Base-by-base conservation (phyloP, 2,329 filamentous ascomycete species). In the Sporothrix variecibatus region DNA sequence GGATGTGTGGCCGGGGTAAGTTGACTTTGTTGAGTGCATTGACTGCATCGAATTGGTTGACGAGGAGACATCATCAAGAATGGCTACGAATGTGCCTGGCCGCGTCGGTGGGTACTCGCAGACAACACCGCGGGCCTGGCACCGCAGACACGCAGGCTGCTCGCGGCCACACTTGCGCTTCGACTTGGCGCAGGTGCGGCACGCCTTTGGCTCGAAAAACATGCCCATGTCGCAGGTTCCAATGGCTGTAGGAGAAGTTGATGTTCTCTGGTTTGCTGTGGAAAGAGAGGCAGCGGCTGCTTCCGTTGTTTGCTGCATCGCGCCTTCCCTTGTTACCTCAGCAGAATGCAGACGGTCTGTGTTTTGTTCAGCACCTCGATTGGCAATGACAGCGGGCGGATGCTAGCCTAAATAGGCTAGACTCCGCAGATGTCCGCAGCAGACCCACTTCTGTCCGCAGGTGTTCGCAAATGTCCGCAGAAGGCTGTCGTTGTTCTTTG, bases 61-160 rank as follows among this genome's bases (percentile, higher is more conserved):
- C 12, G 46, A 31, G 11, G 46, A 31, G 20, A 20, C 15, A 20
- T 49, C 64, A 9, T 68, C 64, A 2, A 68, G 23, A n/a, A 73
- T 6, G 8, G 46, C 26, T 56, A 72, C 51, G 67, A 73, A 74
- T 0, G 4, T 12, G 67, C 56, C 70, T 6, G 67, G 60, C 43
- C 71, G 75, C 6, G 72, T 23, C 12, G 77, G 68, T 5, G 78
- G 76, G 64, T 81, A 81, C 12, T 76, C 68, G 72, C 80, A 81
- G 9, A 20, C 20, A 26, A 73, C 49, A 11, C 75, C 75, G 15
- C 72, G 76, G 9, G 76, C 75, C 9, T 65, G 28, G 60, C 80
- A 80, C 17, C 80, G 75, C 43, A 72, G 62, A 73, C 80, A 80
- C 3, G 74, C 64, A 2, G 78, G 78, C 28, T 68, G 74, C 58